Evolutionary conservation across 306 rosid genomes (phyloP), one percentile per base, ranked within the genome.

Genomic region (Begonia loranthoides): DNA sequence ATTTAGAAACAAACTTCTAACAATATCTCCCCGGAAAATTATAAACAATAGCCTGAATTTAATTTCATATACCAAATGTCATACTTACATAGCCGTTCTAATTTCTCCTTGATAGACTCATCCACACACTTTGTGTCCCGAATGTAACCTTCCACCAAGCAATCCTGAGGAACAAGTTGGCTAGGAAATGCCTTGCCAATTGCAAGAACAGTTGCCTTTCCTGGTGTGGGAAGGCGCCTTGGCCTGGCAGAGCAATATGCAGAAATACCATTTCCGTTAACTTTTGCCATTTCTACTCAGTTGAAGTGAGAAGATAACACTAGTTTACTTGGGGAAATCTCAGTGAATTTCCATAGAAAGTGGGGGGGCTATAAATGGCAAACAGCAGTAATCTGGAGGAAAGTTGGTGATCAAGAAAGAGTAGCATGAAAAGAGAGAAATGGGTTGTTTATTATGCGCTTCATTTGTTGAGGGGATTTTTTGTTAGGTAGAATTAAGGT

Each of bases 141-240:
- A 12, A 92, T 80, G 73, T 80, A 83, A 28, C 99, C 96, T 65
- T 92, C 96, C 0, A 81, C 96, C 73, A 92, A 80, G 74, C 94
- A 87, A 3, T 92, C 99, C 54, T 92, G 94, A 55, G 96, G 99
- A 67, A 92, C 64, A 49, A 87, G 60, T 66, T 92, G 99, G 65
- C 84, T 70, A 0, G 96, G 99, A 52, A 92, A 87, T 16, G 96
- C 84, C 66, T 87, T 92, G 15, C 99, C 99, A 22, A 92, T 39
- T 1, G 96, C 99, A 56, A 92, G 82, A 33, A 92, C 76, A 1
- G 96, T 71, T 16, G 99, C 96, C 76, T 70, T 83, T 22, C 96
- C 89, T 0, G 72, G 81, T 0, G 77, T 73, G 0, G 96, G 93
- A 34, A 41, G 49, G 9, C 85, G 82, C 66, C 64, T 74, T 15